Base-by-base conservation (phyloP, 2,329 filamentous ascomycete species). In the Cadophora malorum region DNA sequence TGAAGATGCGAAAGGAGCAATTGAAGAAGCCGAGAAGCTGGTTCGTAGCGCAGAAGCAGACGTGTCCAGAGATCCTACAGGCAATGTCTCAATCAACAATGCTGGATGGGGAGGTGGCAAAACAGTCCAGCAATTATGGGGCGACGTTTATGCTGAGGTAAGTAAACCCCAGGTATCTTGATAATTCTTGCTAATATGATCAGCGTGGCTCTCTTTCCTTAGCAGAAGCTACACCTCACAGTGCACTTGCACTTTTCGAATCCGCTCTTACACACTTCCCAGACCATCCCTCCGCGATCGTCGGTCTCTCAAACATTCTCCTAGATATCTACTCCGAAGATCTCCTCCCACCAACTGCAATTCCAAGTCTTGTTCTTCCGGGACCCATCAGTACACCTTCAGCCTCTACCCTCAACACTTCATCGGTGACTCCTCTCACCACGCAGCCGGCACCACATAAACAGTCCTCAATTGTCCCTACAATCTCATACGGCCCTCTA, bases 121-220 rank as follows among this genome's bases (percentile, higher is more conserved):
- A 81, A 93, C 91, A 74, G 86, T 94, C 6, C 93, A 96, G 76
- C 91, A 93, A 78, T 81, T 96, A 56, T 93, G 91, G 90, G 94
- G 87, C 35, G 94, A 98, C 79, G 86, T 97, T 0, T 92, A 88
- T 79, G 85, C 91, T 19, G 92, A 96, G 82, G 92, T 94, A 83
- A 83, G 88, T 53, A 31, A 19, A 52, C 49, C 63, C 58, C 38
- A 23, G 10, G 12, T 53, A 63, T n/a, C 61, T 19, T 21, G 25
- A 33, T n/a, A 16, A 19, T 10, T 6, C 21, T 47, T 66, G 66
- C 53, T 73, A 78, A 74, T 49, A 5, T 23, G 55, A 19, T 14
- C 55, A 79, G 77, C 74, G 75, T 60, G 77, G 77, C 23, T 73
- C 73, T 67, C 72, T 77, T 41, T 72, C 76, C n/a, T 52, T 75